phyloP scores from a whole-genome alignment of 1,284 basidiomycete genomes.

The Microbotryum silenes-acaulis region DNA sequence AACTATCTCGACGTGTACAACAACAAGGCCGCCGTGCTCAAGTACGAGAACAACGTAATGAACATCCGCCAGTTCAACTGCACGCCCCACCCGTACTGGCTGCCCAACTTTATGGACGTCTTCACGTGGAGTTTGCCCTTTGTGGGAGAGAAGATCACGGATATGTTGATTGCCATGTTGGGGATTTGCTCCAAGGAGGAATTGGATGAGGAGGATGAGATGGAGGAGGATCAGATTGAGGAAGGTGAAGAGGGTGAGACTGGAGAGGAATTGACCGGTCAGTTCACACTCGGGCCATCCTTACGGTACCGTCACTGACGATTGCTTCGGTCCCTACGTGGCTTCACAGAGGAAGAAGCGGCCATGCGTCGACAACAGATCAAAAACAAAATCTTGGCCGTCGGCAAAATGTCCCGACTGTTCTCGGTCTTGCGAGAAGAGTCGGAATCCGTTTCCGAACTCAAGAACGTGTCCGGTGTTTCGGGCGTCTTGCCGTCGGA shows the following conservation, averaged over 20 bases:
- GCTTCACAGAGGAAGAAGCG: constrained; percentile 47
- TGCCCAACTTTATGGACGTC: constrained; percentile 98
- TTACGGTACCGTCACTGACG: neutral
- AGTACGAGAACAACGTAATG: constrained; percentile 95
- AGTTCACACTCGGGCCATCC: neutral
- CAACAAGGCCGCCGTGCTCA: constrained; percentile 92
- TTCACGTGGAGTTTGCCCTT: constrained; percentile 99
- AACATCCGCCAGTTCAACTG: constrained; percentile 92
- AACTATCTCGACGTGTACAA: constrained; percentile 96
- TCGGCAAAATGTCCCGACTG: constrained; percentile 91
- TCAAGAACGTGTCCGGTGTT: constrained; percentile 74
- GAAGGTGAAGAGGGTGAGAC: constrained; percentile 13
- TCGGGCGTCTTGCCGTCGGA: constrained; percentile 75
- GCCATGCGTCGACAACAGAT: constrained; percentile 72
- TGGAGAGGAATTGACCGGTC: constrained; percentile 23
- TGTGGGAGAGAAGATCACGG: constrained; percentile 94
- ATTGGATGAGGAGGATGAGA: constrained; percentile 76
- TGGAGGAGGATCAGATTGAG: constrained; percentile 37
- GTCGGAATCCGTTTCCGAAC: constrained; percentile 92
- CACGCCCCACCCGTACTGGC: constrained; percentile 90
- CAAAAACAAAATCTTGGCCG: constrained; percentile 98
- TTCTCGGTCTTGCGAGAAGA: constrained; percentile 96
- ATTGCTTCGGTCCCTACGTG: neutral
- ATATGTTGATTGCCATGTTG: constrained; percentile 90
- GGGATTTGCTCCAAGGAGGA: constrained; percentile 93